Conservation (phyloP, 768 basidiomycete species). For the Tephrocybe sp. region DNA sequence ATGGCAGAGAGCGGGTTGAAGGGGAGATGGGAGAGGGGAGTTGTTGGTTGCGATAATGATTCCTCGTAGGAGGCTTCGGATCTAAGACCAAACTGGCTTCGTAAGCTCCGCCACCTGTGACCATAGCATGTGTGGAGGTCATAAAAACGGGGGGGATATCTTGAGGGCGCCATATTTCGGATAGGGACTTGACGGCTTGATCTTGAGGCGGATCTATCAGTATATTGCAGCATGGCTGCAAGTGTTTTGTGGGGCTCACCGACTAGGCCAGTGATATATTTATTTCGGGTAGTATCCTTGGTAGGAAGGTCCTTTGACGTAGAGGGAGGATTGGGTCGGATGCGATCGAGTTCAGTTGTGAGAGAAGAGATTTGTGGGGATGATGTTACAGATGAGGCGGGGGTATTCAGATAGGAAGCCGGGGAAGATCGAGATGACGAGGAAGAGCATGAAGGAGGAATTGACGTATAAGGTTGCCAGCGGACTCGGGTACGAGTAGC, state of each 20-base stretch:
- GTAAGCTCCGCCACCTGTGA: constrained; percentile 21
- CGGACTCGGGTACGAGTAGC: constrained; percentile 67
- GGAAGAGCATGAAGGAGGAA: constrained; percentile 38
- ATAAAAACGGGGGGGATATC: constrained; percentile 63
- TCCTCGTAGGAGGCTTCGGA: constrained; percentile 14
- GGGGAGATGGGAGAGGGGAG: constrained; percentile 58
- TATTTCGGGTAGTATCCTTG: constrained; percentile 51
- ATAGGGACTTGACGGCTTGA: constrained; percentile 75
- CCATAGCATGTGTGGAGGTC: constrained; percentile 30
- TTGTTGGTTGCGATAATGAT: constrained; percentile 34
- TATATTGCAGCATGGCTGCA: constrained; percentile 5
- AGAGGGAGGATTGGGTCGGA: constrained; percentile 14
- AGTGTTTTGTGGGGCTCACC: constrained; percentile 48
- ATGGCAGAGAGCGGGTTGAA: constrained; percentile 32
- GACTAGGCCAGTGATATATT: constrained; percentile 67
- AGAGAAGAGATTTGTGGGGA: constrained; percentile 38
- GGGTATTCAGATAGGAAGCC: constrained; percentile 54
- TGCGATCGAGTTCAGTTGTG: constrained; percentile 34
- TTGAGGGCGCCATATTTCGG: constrained; percentile 80
- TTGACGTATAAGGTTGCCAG: constrained; percentile 77
- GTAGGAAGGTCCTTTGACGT: constrained; percentile 32
- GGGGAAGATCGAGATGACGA: constrained; percentile 40
- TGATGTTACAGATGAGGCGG: constrained; percentile 52
- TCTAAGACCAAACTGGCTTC: constrained; percentile 12
- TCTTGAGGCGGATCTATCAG: constrained; percentile 42